Base-by-base conservation (phyloP, 179 eudicot genomes). In the Amaranthus tricolor region DNA sequence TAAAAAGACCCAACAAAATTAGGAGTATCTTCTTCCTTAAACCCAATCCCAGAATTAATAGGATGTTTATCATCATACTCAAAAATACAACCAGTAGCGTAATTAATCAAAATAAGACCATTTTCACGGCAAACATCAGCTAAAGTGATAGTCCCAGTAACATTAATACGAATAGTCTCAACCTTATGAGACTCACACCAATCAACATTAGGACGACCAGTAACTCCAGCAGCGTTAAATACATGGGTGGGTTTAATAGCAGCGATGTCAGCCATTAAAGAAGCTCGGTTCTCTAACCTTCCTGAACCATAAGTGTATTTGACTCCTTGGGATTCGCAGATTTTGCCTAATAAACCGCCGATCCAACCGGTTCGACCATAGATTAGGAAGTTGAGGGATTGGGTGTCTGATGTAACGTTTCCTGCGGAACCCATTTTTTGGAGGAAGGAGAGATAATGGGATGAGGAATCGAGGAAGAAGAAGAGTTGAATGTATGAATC, bases 351-450 rank as follows among this genome's bases (percentile, higher is more conserved):
- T 2, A 84, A 62, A n/a, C 91, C 91, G 12, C 91, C 91, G 72
- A 88, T 88, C 91, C 91, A 88, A 8, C 91, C 91, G 40, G 91
- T 88, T 5, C 84, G 80, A 49, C 91, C 91, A 71, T 86, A 88
- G 81, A 88, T 86, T 19, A 88, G 85, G 85, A 88, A 88, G 31
- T 88, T 83, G 8, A 77, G 68, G 51, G 81, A 75, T 70, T 77
- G 73, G 56, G 71, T 15, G 20, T 49, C 68, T 12, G 79, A 52
- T 6, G 78, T 67, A 11, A 74, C 56, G 59, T 57, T 76, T 72
- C 70, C 72, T 50, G 78, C 44, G 62, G 68, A 15, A 63, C 81
- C 75, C 85, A 72, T 83, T 51, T 74, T 71, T 51, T 0, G 21
- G 19, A 8, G 15, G 13, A 31, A 55, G 43, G 55, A 50, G 56